Evolutionary conservation across 495 filamentous ascomycete species (phyloP).

Genomic region (Hypoxylon perforatum): DNA sequence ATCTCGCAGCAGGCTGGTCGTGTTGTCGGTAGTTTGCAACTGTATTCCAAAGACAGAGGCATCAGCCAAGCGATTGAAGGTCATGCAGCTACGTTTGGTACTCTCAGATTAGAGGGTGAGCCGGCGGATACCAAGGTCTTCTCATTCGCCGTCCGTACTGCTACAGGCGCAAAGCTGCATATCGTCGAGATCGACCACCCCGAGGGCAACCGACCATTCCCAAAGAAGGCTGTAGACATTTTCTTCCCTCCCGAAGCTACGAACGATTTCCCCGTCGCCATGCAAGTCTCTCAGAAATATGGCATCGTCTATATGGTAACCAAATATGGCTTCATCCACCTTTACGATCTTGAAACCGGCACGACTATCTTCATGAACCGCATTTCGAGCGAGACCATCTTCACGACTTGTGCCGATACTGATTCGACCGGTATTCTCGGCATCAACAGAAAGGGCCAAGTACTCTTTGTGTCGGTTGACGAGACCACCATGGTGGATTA

Average conservation of each 20-base stretch:
- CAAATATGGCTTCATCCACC: constrained; percentile 98
- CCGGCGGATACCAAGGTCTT: constrained; percentile 93
- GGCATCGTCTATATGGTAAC: constrained; percentile 96
- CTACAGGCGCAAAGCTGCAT: constrained; percentile 92
- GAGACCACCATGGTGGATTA: constrained; percentile 92
- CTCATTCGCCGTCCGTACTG: constrained; percentile 91
- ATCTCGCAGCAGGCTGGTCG: constrained; percentile 93
- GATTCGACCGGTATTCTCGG: constrained; percentile 89
- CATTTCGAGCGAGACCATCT: constrained; percentile 99
- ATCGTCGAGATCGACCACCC: constrained; percentile 98
- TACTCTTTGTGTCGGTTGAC: constrained; percentile 91
- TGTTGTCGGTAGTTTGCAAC: constrained; percentile 94
- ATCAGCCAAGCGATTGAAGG: constrained; percentile 99
- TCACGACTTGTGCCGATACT: constrained; percentile 87
- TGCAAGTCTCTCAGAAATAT: constrained; percentile 96
- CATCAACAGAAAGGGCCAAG: constrained; percentile 96
- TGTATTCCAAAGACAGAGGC: constrained; percentile 93
- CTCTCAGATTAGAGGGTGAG: constrained; percentile 86
- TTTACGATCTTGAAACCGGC: constrained; percentile 96
- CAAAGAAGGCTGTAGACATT: constrained; percentile 95
- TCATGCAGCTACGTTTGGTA: constrained; percentile 95
- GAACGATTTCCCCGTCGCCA: constrained; percentile 97
- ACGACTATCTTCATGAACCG: constrained; percentile 99
- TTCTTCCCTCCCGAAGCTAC: constrained; percentile 96
- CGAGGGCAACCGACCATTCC: constrained; percentile 83